Evolutionary conservation across 1,284 basidiomycete genomes (phyloP), one percentile per base, ranked within the genome.

Genomic region (Cryptococcus maquisensis): DNA sequence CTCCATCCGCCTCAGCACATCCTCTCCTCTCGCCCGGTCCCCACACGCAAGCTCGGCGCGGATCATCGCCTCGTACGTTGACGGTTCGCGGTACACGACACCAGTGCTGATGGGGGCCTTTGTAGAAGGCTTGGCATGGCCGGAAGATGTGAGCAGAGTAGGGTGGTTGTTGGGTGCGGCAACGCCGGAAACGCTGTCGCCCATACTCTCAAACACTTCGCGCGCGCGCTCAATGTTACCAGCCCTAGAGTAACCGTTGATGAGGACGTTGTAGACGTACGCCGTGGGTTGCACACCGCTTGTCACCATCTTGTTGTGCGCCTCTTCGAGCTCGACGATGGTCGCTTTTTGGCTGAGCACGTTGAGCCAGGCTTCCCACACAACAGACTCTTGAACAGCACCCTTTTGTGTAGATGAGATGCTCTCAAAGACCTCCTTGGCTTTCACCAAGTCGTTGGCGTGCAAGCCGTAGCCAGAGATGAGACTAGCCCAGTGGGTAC

Each of bases 251-350:
- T 93, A 89, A 2, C 88, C 90, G 70, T 87, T 87, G 79, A 98
- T 98, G 64, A 97, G 78, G 58, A 90, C 80, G 76, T 98, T 98
- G 43, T 88, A 88, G 60, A 98, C 89, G 75, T 98, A 99, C 1
- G 96, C 95, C 0, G 95, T 98, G 82, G 92, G 86, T 64, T 88
- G 86, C 8, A 94, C 83, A 38, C 36, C 32, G 32, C 85, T 84
- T 0, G 75, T 67, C 39, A 76, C 74, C 79, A 98, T 85, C 55
- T 83, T 83, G 23, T 78, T 71, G 38, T 87, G 74, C 70, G 90
- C 91, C 18, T 77, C 63, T 0, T 86, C 84, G 32, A 95, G 82
- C 49, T 96, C 82, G 64, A 94, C 91, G 50, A 86, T 81, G 12
- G 87, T 85, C 38, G 86, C 86, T 69, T 87, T 84, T 8, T 84